A percentile compares a stretch with the other conserved stretches of the same genome.
Evolutionary conservation across 148 eudicot species (phyloP).

Genomic region (Suaeda aralocaspica): DNA sequence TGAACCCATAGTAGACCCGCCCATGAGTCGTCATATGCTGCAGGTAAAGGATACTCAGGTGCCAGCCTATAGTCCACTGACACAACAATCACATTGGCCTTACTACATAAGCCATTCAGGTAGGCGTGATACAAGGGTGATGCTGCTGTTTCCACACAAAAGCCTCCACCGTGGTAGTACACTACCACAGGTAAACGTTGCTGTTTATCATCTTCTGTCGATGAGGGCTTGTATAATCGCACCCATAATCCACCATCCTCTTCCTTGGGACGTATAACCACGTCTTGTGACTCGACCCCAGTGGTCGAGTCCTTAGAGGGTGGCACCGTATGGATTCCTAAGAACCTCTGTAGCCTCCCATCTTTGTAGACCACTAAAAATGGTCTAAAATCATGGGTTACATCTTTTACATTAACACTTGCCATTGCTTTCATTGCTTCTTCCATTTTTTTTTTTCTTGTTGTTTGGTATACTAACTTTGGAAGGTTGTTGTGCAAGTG

Average conservation of each 20-base stretch:
- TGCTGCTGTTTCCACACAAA: slow-evolving; percentile 25
- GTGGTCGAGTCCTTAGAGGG: slow-evolving; percentile 27
- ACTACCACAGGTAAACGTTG: slow-evolving; percentile 23
- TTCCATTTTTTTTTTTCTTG: background rate
- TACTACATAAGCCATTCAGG: slow-evolving; percentile 16
- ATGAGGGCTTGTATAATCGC: slow-evolving; percentile 34
- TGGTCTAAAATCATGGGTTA: slow-evolving; percentile 24
- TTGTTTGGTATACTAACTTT: too few species aligned
- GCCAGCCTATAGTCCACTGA: slow-evolving; percentile 46
- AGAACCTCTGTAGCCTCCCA: slow-evolving; percentile 31
- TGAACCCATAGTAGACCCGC: slow-evolving; percentile 32
- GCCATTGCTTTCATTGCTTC: slow-evolving; percentile 17
- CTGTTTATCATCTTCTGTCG: background rate
- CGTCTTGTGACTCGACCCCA: slow-evolving; percentile 41
- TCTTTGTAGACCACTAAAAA: slow-evolving; percentile 41
- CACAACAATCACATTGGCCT: slow-evolving; percentile 31
- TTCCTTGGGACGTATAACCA: slow-evolving; percentile 23
- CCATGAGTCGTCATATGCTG: slow-evolving; percentile 38
- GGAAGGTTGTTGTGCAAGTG: too few species aligned
- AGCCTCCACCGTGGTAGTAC: slow-evolving; percentile 38
- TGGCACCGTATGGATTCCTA: slow-evolving; percentile 23
- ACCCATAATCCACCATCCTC: slow-evolving; percentile 18
- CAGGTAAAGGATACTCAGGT: slow-evolving; percentile 42
- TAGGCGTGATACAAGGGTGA: slow-evolving; percentile 23
- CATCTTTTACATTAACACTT: slow-evolving; percentile 20